A percentile compares a stretch with the other conserved stretches of the same genome.
These are phyloP conservation scores for Candida ponderosae DNA, from an alignment of 805 yeast species.

Conservation along the genomic window DNA sequence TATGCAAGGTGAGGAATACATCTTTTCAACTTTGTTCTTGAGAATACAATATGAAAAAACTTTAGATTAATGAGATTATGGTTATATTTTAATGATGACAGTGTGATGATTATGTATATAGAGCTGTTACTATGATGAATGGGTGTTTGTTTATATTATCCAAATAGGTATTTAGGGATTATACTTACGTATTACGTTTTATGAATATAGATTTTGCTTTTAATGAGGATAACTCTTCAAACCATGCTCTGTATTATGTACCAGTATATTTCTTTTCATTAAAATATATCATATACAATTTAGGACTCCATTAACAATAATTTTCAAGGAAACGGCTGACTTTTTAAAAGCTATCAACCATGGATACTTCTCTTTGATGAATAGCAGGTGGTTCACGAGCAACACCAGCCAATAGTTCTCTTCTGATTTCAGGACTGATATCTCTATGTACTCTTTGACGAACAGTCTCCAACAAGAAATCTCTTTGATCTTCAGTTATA, in stretches of 20 bases:
- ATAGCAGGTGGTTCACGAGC: constrained; percentile 39
- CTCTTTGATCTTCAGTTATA: constrained; percentile 97
- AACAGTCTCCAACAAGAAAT: constrained; percentile 82
- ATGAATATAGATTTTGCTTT: no score
- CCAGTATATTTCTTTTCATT: no score
- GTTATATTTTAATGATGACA: neutral
- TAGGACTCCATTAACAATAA: no score
- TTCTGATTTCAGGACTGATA: constrained; percentile 89
- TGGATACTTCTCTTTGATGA: constrained; percentile 19
- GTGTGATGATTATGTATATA: no score
- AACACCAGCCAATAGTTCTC: constrained; percentile 84
- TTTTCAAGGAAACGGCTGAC: no score
- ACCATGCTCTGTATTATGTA: no score
- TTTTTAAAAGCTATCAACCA: constrained; percentile 22
- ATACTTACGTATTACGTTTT: no score
- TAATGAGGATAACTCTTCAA: no score
- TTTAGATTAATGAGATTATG: neutral
- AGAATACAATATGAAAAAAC: constrained; percentile 12
- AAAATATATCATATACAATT: no score
- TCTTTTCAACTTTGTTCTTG: constrained; percentile 49
- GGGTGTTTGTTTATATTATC: neutral
- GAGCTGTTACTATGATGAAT: neutral
- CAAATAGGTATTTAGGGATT: no score
- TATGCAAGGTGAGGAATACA: constrained; percentile 69
- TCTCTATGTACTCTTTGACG: constrained; percentile 84